Evolutionary conservation across 331 rosid species (phyloP).

Genomic region (Quercus phellos): DNA sequence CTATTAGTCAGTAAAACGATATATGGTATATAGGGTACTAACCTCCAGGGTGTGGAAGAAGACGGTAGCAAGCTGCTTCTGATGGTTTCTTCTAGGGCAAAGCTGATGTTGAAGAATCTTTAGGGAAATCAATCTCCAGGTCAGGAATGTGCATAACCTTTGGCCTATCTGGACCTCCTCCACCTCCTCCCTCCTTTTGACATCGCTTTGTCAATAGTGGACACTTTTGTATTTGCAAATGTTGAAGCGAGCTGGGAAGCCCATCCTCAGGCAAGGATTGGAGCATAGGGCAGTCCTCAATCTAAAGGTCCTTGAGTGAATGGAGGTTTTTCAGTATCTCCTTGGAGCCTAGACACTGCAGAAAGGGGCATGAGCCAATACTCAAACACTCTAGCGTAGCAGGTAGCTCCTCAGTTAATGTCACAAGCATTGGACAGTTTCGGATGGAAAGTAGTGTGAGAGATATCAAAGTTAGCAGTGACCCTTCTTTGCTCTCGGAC

Average conservation of each 20-base stretch:
- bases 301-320: conserved; percentile 15
- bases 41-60: not conserved
- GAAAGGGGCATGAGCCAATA: not conserved
- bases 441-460: conserved; percentile 16
- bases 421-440: conserved; percentile 17
- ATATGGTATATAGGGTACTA: not conserved
- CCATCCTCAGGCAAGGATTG: conserved; percentile 23
- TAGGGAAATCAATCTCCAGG: not conserved
- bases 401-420: conserved; percentile 14
- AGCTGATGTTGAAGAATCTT: not conserved
- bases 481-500: not conserved
- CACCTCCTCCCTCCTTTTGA: not conserved
- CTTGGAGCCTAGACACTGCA: conserved; percentile 3
- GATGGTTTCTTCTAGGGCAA: not conserved
- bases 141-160: conserved; percentile 7
- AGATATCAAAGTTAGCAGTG: not conserved
- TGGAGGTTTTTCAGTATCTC: conserved; percentile 2
- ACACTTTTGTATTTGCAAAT: conserved; percentile 11
- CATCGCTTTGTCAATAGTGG: not conserved
- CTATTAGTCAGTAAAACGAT: too few species aligned
- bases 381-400: not conserved
- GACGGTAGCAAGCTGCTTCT: not conserved
- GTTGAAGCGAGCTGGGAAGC: conserved; percentile 13
- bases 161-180: not conserved
- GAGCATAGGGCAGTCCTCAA: conserved; percentile 18